These are phyloP conservation scores for Beauveria rudraprayagi DNA, from an alignment of 2,329 filamentous ascomycete genomes.

Conservation along the genomic window DNA sequence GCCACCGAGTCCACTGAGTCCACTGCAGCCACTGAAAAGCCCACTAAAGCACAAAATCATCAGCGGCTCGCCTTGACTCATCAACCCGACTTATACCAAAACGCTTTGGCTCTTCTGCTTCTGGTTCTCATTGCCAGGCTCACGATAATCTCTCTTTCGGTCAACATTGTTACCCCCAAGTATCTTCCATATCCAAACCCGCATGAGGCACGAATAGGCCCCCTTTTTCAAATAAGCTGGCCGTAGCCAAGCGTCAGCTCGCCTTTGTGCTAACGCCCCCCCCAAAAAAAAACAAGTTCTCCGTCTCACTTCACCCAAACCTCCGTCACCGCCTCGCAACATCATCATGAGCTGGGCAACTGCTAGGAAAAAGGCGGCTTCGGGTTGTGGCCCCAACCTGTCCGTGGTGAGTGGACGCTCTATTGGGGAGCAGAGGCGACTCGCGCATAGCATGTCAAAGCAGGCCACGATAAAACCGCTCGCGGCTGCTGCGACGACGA, in stretches of 20 bases:
- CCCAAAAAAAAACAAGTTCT: neutral
- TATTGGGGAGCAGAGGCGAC: conserved; percentile 3
- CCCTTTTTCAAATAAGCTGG: neutral
- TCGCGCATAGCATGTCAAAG: conserved; percentile 3
- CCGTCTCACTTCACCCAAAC: neutral
- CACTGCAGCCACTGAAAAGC: neutral
- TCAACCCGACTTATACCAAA: conserved; percentile 5
- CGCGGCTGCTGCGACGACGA: conserved; percentile 10
- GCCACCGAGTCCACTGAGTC: neutral
- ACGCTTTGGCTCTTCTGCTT: neutral
- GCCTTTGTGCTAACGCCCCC: neutral
- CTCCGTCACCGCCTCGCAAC: conserved; percentile 12
- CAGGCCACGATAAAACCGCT: neutral
- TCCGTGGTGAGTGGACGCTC: conserved; percentile 1
- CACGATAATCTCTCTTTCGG: neutral
- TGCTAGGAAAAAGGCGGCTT: conserved; percentile 33
- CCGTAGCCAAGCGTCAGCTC: conserved; percentile 6
- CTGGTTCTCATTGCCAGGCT: neutral
- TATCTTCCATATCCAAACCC: neutral
- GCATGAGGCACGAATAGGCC: neutral
- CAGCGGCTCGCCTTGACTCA: conserved; percentile 5
- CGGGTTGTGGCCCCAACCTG: conserved; percentile 19
- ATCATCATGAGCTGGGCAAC: conserved; percentile 32
- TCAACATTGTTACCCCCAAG: neutral
- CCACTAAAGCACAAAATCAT: neutral